Base-by-base conservation (phyloP, 108 stramenopile genomes). In the Discostella pseudostelligera region DNA sequence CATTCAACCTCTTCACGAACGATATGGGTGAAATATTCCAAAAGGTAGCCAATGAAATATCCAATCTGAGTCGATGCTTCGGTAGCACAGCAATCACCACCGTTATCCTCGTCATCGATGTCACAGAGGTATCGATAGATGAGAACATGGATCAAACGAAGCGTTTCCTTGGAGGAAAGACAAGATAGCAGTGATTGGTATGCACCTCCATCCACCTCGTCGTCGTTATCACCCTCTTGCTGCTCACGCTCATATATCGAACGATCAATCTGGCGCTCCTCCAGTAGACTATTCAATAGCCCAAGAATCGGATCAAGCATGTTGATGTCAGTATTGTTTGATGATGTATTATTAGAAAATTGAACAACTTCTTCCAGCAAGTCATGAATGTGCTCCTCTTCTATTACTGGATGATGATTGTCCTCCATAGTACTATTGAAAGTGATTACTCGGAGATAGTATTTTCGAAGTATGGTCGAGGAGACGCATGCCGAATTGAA, bases 401-500 rank as follows among this genome's bases (percentile, higher is more conserved):
- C 54, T 8, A 75, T 24, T 3, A 56, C 39, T 39, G 65, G 65
- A 49, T 29, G 24, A 8, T 22, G 28, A 35, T 28, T 6, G 11
- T 39, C 40, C 12, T 42, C 39, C 22, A 26, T 43, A 32, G 5
- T 32, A 42, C 37, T 39, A 10, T 29, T 1, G 24, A 64, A 5
- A 28, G 24, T 39, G 19, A n/a, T 60, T 22, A 14, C 24, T 10
- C 40, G 19, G 11, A 28, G 46, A 46, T 67, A 59, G 26, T 62
- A 49, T 28, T 50, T 67, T 20, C 61, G 16, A 24, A 75, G 29
- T 4, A 76, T 37, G 37, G 69, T 56, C 5, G 67, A 47, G 39
- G 75, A 58, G 39, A 76, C 53, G 28, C 67, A 76, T 20, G 75
- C 75, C 4, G 48, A 45, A n/a, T 68, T 59, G 47, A 64, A 69